A percentile compares a stretch with the other conserved stretches of the same genome.
Evolutionary conservation across 352 stramenopile species (phyloP).

Genomic region (Globisporangium lucens): DNA sequence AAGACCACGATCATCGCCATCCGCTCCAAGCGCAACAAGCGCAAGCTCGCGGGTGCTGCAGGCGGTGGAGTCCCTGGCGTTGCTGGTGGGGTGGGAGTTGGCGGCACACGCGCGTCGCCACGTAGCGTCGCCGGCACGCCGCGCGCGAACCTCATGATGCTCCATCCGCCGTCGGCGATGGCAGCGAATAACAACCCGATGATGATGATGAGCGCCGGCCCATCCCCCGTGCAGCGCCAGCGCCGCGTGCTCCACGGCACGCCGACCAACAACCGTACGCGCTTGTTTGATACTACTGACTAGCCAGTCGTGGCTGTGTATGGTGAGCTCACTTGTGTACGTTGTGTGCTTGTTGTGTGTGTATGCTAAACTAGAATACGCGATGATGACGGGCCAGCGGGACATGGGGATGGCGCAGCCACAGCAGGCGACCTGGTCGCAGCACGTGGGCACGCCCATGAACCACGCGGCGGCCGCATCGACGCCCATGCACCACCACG

Average conservation of each 20-base stretch:
- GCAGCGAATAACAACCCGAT: slow-evolving; percentile 16
- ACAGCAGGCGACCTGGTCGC: slow-evolving; percentile 8
- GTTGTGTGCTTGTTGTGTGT: not conserved
- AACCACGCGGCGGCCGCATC: slow-evolving; percentile 5
- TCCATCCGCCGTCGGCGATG: slow-evolving; percentile 16
- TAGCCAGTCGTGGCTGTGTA: not conserved
- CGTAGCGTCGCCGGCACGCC: slow-evolving; percentile 36
- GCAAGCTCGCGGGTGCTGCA: slow-evolving; percentile 43
- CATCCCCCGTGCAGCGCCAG: slow-evolving; percentile 20
- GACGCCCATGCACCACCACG: slow-evolving; percentile 10
- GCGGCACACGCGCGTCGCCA: slow-evolving; percentile 30
- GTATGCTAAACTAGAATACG: slow-evolving; percentile 8
- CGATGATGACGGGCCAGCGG: slow-evolving; percentile 12
- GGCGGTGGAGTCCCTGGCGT: not conserved
- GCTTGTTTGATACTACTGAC: not conserved
- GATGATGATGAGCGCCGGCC: slow-evolving; percentile 6
- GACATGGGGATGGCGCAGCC: slow-evolving; percentile 15
- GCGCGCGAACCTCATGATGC: slow-evolving; percentile 34
- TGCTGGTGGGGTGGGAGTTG: slow-evolving; percentile 1
- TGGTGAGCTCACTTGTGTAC: not conserved
- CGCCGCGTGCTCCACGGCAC: slow-evolving; percentile 17
- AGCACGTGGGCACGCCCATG: slow-evolving; percentile 12
- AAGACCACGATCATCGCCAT: slow-evolving; percentile 90
- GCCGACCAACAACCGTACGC: slow-evolving; percentile 19
- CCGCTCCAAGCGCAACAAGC: slow-evolving; percentile 94